These are phyloP conservation scores for Lipomyces sp. DNA, from an alignment of 805 yeast genomes.

Conservation along the genomic window DNA sequence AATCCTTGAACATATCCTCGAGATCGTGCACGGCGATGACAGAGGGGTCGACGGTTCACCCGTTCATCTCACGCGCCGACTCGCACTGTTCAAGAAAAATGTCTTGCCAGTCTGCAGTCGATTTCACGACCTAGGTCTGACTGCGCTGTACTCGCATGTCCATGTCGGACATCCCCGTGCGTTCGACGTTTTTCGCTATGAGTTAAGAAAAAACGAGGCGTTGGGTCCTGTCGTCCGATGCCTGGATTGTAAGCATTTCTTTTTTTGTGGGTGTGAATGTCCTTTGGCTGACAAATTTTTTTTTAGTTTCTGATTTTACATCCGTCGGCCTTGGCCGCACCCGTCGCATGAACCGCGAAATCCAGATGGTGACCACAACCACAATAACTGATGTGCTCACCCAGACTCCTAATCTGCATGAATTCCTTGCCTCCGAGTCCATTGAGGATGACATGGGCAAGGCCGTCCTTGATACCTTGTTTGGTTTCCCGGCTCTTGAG, in stretches of 20 bases:
- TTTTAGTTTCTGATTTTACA: constrained; percentile 71
- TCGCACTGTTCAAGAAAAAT: constrained; percentile 29
- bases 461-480: constrained; percentile 58
- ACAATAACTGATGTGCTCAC: constrained; percentile 69
- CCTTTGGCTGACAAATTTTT: not conserved
- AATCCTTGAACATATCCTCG: constrained; percentile 26
- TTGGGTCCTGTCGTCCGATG: constrained; percentile 67
- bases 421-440: constrained; percentile 82
- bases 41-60: constrained; percentile 13
- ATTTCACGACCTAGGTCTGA: constrained; percentile 46
- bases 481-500: constrained; percentile 62
- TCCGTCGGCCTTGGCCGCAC: constrained; percentile 89
- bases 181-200: constrained; percentile 67
- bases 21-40: constrained; percentile 22
- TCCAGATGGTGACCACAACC: constrained; percentile 74
- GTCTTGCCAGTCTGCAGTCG: constrained; percentile 38
- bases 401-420: constrained; percentile 67
- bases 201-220: constrained; percentile 48
- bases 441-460: constrained; percentile 80
- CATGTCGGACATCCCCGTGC: constrained; percentile 77
- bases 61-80: constrained; percentile 25
- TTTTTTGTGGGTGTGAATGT: not conserved
- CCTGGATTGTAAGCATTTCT: constrained; percentile 57
- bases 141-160: constrained; percentile 48
- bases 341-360: constrained; percentile 85